A percentile compares a stretch with the other conserved stretches of the same genome.
phyloP scores from a whole-genome alignment of 139 green algal species.

The Spirogloea muscicola region DNA sequence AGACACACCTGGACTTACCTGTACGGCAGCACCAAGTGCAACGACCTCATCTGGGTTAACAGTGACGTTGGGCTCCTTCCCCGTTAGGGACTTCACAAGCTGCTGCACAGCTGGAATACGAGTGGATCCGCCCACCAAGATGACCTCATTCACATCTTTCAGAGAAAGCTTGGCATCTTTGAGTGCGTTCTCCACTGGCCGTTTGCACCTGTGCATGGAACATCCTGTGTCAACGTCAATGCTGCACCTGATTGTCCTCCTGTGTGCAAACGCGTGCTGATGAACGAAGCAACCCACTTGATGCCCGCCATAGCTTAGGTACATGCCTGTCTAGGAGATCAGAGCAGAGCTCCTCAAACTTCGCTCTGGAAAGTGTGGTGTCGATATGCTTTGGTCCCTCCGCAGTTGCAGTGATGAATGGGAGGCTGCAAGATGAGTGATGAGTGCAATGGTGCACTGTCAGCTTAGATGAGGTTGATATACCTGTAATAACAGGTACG shows the following conservation, averaged over 20 bases:
- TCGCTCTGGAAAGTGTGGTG: conserved; percentile 68
- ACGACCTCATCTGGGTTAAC: conserved; percentile 99
- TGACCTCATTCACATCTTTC: conserved; percentile 81
- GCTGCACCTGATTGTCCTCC: too few species aligned
- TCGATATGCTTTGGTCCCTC: conserved; percentile 99
- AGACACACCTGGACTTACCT: too few species aligned
- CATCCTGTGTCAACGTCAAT: too few species aligned
- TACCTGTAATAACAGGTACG: too few species aligned
- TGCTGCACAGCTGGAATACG: conserved; percentile 93
- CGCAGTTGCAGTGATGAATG: conserved; percentile 98
- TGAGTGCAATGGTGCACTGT: too few species aligned
- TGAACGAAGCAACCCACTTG: too few species aligned
- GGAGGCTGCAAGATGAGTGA: conserved; percentile 66
- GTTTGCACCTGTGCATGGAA: conserved; percentile 68
- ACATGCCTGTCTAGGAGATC: conserved; percentile 78
- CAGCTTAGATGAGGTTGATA: neutral
- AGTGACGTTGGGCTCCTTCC: conserved; percentile 91
- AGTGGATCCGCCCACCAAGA: conserved; percentile 86
- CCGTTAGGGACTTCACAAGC: conserved; percentile 83
- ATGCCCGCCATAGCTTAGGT: too few species aligned
- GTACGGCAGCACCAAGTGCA: conserved; percentile 93
- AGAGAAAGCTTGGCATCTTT: conserved; percentile 89
- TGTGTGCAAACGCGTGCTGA: too few species aligned
- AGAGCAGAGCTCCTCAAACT: conserved; percentile 94
- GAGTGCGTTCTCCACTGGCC: conserved; percentile 88